phyloP scores from a whole-genome alignment of 768 basidiomycete genomes.

The Tulasnella calospora region DNA sequence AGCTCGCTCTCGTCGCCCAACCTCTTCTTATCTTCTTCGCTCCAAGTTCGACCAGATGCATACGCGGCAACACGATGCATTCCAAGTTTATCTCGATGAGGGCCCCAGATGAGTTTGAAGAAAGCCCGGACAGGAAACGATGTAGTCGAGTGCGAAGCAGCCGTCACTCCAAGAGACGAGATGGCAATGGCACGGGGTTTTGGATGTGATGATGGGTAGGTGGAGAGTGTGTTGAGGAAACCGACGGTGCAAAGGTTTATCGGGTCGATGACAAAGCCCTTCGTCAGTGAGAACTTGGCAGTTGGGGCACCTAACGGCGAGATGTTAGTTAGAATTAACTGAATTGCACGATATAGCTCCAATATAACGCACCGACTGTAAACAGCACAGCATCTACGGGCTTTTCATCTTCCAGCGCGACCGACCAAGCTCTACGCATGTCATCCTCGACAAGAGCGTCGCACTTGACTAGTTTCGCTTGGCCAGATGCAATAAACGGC shows the following conservation, averaged over 20 bases:
- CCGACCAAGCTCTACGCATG: constrained; percentile 3
- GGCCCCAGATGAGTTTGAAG: constrained; percentile 42
- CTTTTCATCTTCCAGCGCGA: neutral
- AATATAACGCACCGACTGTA: constrained; percentile 15
- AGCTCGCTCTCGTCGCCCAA: neutral
- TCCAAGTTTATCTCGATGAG: constrained; percentile 60
- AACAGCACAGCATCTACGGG: constrained; percentile 19
- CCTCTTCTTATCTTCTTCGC: neutral
- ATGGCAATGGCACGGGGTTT: constrained; percentile 51
- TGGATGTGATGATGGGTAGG: constrained; percentile 44
- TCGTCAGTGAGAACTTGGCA: constrained; percentile 11
- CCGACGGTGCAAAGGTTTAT: constrained; percentile 10
- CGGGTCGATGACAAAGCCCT: neutral
- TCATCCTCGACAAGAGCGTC: constrained; percentile 13
- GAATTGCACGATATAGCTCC: neutral
- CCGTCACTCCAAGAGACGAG: constrained; percentile 52
- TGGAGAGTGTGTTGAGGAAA: neutral
- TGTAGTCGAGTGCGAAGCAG: constrained; percentile 42
- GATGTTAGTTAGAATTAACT: neutral
- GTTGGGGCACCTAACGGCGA: neutral
- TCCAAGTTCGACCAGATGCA: neutral
- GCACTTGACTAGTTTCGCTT: constrained; percentile 12
- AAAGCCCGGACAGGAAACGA: constrained; percentile 49
- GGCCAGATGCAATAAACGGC: constrained; percentile 5
- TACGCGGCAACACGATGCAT: constrained; percentile 41